Percentiles rank a stretch among this genome's conserved stretches.
phyloP scores from a whole-genome alignment of 192 early-diverging fungal genomes.

The Gonapodya sp. region DNA sequence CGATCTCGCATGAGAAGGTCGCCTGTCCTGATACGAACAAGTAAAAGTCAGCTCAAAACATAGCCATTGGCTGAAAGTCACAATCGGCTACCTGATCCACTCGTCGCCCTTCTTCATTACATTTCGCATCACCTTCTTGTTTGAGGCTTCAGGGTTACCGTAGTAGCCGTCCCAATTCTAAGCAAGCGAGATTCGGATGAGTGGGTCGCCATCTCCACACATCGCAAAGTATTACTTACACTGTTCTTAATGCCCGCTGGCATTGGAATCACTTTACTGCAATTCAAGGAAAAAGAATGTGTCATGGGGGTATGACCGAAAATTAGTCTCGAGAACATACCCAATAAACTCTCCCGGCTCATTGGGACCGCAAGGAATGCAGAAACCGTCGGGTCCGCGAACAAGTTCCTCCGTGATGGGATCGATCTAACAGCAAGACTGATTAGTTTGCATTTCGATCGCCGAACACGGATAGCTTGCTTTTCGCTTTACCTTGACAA shows the following conservation, averaged over 20 bases:
- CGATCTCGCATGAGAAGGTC: constrained; percentile 42
- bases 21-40: constrained; percentile 29
- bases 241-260: constrained; percentile 21
- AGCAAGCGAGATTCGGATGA: too few species aligned
- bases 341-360: constrained; percentile 54
- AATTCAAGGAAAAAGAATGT: neutral
- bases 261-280: constrained; percentile 14
- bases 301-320: neutral
- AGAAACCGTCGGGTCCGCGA: constrained; percentile 10
- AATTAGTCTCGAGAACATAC: constrained; percentile 17
- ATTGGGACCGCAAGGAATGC: constrained; percentile 18
- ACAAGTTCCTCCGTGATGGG: constrained; percentile 37
- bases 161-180: constrained; percentile 37
- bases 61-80: neutral
- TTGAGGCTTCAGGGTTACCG: constrained; percentile 32
- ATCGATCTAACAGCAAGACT: constrained; percentile 36
- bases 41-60: neutral
- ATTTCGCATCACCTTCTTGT: constrained; percentile 39
- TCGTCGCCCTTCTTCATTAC: constrained; percentile 51
- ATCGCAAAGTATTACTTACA: constrained; percentile 11
- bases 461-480: neutral
- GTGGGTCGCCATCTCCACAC: too few species aligned
- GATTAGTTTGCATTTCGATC: neutral
- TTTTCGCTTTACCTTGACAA: constrained; percentile 32
- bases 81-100: constrained; percentile 20